Conservation (phyloP, 129 eudicot genomes). For the Apium graveolens region DNA sequence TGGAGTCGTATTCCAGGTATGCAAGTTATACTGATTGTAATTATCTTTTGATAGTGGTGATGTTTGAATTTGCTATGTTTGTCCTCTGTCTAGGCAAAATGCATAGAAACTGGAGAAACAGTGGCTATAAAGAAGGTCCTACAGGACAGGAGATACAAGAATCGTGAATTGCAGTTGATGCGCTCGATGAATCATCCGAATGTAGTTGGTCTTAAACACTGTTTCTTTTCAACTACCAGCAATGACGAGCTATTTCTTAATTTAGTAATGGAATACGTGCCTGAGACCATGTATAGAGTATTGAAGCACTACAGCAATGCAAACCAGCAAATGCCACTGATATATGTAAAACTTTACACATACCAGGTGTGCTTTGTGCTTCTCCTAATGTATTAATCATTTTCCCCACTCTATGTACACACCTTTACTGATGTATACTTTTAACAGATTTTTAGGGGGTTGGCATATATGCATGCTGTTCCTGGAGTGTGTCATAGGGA, state of each 20-base stretch:
- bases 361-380: constrained; percentile 55
- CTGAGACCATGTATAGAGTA: constrained; percentile 67
- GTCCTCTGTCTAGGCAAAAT: constrained; percentile 52
- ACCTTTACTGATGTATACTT: constrained; percentile 7
- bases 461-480: constrained; percentile 90
- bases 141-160: constrained; percentile 89
- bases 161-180: constrained; percentile 91
- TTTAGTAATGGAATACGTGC: constrained; percentile 92
- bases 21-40: not conserved
- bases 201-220: constrained; percentile 75
- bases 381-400: not conserved
- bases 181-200: constrained; percentile 87
- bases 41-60: not conserved
- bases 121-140: constrained; percentile 90
- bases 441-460: constrained; percentile 79
- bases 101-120: constrained; percentile 85
- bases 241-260: constrained; percentile 73
- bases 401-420: not conserved
- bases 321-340: constrained; percentile 83
- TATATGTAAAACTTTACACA: constrained; percentile 80
- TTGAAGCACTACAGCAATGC: constrained; percentile 58
- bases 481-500: constrained; percentile 94
- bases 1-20: constrained; percentile 91
- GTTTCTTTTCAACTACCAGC: constrained; percentile 83
- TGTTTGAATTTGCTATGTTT: not conserved